Evolutionary conservation across 2,329 filamentous ascomycete genomes (phyloP).

Genomic region (Sodiomyces alkalinus): DNA sequence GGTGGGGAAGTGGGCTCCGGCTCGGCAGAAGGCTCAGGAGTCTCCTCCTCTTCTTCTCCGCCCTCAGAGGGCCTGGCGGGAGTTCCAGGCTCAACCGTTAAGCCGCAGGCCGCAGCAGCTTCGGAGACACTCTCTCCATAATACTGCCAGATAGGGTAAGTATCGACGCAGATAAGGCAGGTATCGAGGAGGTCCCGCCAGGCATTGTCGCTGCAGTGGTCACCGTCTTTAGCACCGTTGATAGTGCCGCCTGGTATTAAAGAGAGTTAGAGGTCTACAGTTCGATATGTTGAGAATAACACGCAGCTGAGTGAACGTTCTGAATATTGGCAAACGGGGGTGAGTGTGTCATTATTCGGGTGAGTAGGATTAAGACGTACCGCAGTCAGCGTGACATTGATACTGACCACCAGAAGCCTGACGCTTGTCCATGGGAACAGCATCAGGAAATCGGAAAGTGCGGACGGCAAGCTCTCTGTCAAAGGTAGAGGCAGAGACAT

Average conservation of each 20-base stretch:
- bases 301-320: too few species aligned
- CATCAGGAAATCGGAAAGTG: not conserved
- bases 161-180: constrained; percentile 28
- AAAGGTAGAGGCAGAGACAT: not conserved
- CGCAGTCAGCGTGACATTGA: constrained; percentile 2
- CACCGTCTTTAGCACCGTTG: constrained; percentile 10
- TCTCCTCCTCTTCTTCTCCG: not conserved
- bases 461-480: not conserved
- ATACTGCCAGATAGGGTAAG: constrained; percentile 26
- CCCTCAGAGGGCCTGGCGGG: not conserved
- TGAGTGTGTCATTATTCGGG: not conserved
- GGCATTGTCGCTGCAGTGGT: constrained; percentile 17
- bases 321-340: not conserved
- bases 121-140: constrained; percentile 22
- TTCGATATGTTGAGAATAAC: too few species aligned
- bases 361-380: not conserved
- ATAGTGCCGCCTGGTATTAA: constrained; percentile 19
- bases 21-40: not conserved
- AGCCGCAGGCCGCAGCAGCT: constrained; percentile 21
- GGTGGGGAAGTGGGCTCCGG: not conserved
- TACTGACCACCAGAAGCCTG: not conserved
- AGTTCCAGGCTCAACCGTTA: constrained; percentile 6
- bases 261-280: too few species aligned
- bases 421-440: constrained; percentile 1
- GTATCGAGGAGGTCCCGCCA: constrained; percentile 25